Evolutionary conservation across 352 stramenopile genomes (phyloP).

Genomic region (Globisporangium megalacanthum): DNA sequence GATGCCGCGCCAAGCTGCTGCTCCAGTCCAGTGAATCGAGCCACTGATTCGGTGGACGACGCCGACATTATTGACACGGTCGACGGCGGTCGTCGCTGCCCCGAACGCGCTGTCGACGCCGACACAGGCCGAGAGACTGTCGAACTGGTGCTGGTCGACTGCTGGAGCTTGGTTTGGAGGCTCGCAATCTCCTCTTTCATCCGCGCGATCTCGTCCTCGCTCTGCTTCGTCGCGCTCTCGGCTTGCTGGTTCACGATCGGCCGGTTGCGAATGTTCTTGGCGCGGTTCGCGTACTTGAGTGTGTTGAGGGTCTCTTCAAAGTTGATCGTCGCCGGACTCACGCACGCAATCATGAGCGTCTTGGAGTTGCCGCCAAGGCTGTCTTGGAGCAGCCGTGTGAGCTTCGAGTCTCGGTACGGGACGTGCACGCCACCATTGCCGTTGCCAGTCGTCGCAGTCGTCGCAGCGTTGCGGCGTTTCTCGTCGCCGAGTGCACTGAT

Average conservation of each 20-base stretch:
- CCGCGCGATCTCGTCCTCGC: slow-evolving; percentile 50
- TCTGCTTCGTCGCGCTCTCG: slow-evolving; percentile 44
- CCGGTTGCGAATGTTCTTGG: slow-evolving; percentile 99
- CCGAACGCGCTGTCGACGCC: background rate
- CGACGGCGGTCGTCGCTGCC: background rate
- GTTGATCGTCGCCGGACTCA: slow-evolving; percentile 72
- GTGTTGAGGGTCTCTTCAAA: slow-evolving; percentile 97
- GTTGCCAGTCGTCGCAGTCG: slow-evolving; percentile 8
- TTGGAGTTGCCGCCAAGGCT: slow-evolving; percentile 86
- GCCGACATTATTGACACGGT: background rate
- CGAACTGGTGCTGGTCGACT: slow-evolving; percentile 11
- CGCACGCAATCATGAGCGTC: slow-evolving; percentile 90
- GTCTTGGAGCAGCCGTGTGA: slow-evolving; percentile 86
- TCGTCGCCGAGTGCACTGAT: slow-evolving; percentile 92
- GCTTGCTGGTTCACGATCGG: slow-evolving; percentile 93
- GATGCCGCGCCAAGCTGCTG: slow-evolving; percentile 31
- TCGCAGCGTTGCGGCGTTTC: slow-evolving; percentile 45
- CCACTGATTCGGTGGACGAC: background rate
- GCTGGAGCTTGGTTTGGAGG: slow-evolving; percentile 61
- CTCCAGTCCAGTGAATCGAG: background rate
- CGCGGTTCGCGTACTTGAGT: slow-evolving; percentile 97
- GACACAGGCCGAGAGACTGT: slow-evolving; percentile 3
- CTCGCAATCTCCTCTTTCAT: slow-evolving; percentile 78
- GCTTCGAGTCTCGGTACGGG: slow-evolving; percentile 89
- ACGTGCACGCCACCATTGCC: slow-evolving; percentile 51